These are phyloP conservation scores for Chytridium lagenaria DNA, from an alignment of 371 early-diverging fungal species.

Conservation along the genomic window DNA sequence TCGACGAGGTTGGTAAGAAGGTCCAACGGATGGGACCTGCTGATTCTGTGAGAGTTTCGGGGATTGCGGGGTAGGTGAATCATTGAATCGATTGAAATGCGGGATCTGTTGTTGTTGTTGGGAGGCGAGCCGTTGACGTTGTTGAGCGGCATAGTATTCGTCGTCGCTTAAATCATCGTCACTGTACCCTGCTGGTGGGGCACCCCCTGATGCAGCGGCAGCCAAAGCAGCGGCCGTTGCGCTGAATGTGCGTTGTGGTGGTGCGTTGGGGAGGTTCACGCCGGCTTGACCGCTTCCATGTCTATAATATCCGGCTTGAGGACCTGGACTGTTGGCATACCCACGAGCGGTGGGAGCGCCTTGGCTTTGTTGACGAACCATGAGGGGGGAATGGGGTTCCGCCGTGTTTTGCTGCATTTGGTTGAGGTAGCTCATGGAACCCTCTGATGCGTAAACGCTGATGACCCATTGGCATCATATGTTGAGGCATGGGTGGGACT, in stretches of 20 bases:
- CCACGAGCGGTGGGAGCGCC: not conserved
- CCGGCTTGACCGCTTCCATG: conserved; percentile 7
- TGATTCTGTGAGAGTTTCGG: not conserved
- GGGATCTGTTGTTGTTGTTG: conserved; percentile 11
- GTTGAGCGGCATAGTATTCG: conserved; percentile 19
- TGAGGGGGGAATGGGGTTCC: conserved; percentile 9
- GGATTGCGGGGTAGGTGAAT: conserved; percentile 19
- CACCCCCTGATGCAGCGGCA: conserved; percentile 23
- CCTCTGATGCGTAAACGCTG: conserved; percentile 1
- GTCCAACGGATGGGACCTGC: not conserved
- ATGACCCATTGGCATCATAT: conserved; percentile 10
- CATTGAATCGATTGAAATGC: not conserved
- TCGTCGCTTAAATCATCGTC: conserved; percentile 28
- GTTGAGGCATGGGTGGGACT: not conserved
- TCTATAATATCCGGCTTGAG: not conserved
- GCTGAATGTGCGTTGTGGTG: not conserved
- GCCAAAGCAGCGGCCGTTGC: conserved; percentile 30
- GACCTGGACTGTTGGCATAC: not conserved
- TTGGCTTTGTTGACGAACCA: conserved; percentile 9
- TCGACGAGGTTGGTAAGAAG: not conserved
- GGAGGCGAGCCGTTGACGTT: conserved; percentile 18
- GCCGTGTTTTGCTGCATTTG: not conserved
- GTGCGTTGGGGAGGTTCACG: conserved; percentile 15
- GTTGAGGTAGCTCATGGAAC: not conserved
- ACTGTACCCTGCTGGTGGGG: conserved; percentile 26